Conservation (phyloP, 176 grass and related monocot species). For the Aegilops umbellulata region DNA sequence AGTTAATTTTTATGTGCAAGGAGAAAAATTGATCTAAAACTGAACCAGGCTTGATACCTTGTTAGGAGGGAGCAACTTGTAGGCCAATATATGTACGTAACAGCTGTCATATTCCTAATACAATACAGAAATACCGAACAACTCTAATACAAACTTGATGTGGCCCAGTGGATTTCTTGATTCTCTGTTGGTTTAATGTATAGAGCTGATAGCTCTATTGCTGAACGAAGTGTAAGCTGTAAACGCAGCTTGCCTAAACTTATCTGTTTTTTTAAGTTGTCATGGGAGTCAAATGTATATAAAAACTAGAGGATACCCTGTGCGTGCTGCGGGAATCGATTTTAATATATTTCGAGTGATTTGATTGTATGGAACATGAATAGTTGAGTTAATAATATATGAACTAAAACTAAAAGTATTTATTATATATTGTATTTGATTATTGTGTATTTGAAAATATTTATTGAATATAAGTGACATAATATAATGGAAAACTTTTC, state of each 20-base stretch:
- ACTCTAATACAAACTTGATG: not conserved
- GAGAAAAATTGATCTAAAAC: not conserved
- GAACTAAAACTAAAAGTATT: too few relatives aligned
- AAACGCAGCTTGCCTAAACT: not conserved
- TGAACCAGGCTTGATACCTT: not conserved
- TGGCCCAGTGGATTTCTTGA: not conserved
- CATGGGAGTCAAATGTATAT: not conserved
- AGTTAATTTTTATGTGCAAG: conserved; percentile 9
- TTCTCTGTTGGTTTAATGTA: not conserved
- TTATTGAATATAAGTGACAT: too few relatives aligned
- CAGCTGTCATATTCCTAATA: not conserved
- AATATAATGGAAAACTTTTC: too few relatives aligned
- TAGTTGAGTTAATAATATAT: too few relatives aligned
- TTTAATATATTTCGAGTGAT: too few relatives aligned
- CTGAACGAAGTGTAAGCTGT: not conserved
- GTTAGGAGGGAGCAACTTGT: not conserved
- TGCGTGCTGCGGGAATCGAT: too few relatives aligned
- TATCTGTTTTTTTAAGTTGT: not conserved
- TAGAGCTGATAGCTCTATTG: not conserved
- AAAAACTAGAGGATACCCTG: too few relatives aligned
- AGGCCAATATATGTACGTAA: not conserved
- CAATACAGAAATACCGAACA: not conserved
- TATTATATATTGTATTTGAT: too few relatives aligned
- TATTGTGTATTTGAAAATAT: too few relatives aligned
- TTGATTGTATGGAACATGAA: too few relatives aligned